Percentiles rank a stretch among this genome's conserved stretches.
These are phyloP conservation scores for Astrocystis sublimbata DNA, from an alignment of 495 filamentous ascomycete genomes.

Conservation along the genomic window DNA sequence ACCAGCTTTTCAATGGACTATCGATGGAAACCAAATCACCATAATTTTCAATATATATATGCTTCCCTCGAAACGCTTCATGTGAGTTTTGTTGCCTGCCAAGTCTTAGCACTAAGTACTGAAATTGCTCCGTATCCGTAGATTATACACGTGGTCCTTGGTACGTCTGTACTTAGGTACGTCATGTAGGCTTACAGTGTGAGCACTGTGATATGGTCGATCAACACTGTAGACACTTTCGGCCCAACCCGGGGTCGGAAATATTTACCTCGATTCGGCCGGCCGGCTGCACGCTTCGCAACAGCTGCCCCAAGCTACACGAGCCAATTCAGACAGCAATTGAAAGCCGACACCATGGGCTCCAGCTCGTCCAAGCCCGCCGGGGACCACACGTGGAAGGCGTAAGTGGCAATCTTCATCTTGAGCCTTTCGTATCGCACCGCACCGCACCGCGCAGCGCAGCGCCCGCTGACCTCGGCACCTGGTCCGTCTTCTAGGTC, in stretches of 20 bases:
- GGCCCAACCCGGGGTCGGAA: constrained; percentile 21
- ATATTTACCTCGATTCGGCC: constrained; percentile 25
- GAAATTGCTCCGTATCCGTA: too few species aligned
- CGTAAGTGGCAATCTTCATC: constrained; percentile 38
- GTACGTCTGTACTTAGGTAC: not conserved
- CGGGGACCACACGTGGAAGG: constrained; percentile 47
- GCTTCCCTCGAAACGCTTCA: too few species aligned
- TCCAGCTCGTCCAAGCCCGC: constrained; percentile 52
- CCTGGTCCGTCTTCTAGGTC: constrained; percentile 54
- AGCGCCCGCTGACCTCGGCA: constrained; percentile 6
- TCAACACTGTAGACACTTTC: constrained; percentile 11
- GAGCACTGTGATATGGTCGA: not conserved
- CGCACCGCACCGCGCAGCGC: not conserved
- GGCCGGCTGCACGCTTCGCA: constrained; percentile 16
- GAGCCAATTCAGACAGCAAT: constrained; percentile 14
- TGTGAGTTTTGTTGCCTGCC: too few species aligned
- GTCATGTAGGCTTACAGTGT: constrained; percentile 2
- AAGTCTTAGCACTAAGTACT: too few species aligned
- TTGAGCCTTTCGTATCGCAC: not conserved
- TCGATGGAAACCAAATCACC: too few species aligned
- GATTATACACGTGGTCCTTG: too few species aligned
- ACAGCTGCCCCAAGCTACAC: constrained; percentile 4
- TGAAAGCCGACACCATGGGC: constrained; percentile 42
- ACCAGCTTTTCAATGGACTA: too few species aligned
- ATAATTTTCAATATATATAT: too few species aligned